Conservation (phyloP, 345 rosid species). For the Sisymbrium irio region DNA sequence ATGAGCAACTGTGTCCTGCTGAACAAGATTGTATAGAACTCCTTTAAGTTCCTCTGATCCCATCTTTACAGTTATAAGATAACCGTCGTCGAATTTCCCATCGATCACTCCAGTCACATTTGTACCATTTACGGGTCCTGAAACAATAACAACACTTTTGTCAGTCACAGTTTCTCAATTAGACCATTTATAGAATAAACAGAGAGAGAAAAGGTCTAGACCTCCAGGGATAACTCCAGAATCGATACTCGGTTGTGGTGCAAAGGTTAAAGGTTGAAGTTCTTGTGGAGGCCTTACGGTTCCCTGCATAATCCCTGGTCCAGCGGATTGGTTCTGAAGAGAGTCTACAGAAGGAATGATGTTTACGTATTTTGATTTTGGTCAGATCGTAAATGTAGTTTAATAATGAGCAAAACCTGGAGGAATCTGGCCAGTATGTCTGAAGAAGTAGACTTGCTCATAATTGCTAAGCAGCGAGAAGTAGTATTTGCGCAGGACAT, state of each 20-base stretch:
- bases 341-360: conserved; percentile 45
- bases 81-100: conserved; percentile 88
- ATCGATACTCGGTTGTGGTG: conserved; percentile 45
- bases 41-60: conserved; percentile 86
- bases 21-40: conserved; percentile 56
- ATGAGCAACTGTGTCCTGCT: conserved; percentile 35
- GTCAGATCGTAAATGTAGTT: background rate
- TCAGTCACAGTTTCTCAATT: background rate
- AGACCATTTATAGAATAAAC: background rate
- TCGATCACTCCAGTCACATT: conserved; percentile 80
- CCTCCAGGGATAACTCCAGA: conserved; percentile 51
- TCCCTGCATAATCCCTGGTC: conserved; percentile 44
- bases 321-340: conserved; percentile 38
- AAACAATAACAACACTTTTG: conserved; percentile 15
- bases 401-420: conserved; percentile 46
- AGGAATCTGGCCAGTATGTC: conserved; percentile 49
- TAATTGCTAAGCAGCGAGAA: conserved; percentile 71
- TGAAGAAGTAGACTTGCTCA: conserved; percentile 78
- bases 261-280: conserved; percentile 40
- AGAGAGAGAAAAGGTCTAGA: conserved; percentile 18
- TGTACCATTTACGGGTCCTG: conserved; percentile 43
- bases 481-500: conserved; percentile 89
- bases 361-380: conserved; percentile 7
- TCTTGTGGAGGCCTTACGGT: conserved; percentile 43
- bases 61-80: conserved; percentile 73